These are phyloP conservation scores for Lathyrus oleraceus DNA, from an alignment of 306 rosid genomes.

Conservation along the genomic window DNA sequence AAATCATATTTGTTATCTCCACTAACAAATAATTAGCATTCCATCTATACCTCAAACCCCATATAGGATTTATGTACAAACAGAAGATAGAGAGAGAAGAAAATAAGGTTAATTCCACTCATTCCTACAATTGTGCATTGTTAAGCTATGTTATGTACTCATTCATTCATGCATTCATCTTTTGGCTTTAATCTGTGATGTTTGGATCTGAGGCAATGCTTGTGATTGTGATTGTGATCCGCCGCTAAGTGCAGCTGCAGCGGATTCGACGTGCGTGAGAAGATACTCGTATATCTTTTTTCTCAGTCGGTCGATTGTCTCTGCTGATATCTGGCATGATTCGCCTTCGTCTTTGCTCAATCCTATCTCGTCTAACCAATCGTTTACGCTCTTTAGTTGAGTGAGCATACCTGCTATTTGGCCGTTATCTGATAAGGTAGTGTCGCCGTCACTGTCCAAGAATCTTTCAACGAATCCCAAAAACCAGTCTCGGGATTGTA, in stretches of 20 bases:
- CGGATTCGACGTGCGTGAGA: conserved; percentile 91
- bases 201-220: conserved; percentile 44
- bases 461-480: conserved; percentile 81
- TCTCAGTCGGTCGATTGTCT: conserved; percentile 71
- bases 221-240: conserved; percentile 55
- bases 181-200: conserved; percentile 57
- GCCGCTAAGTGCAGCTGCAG: conserved; percentile 86
- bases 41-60: conserved; percentile 60
- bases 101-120: conserved; percentile 23
- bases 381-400: conserved; percentile 89
- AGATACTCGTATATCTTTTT: conserved; percentile 91
- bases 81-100: conserved; percentile 27
- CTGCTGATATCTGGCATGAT: conserved; percentile 48
- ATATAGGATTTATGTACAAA: conserved; percentile 58
- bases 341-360: conserved; percentile 53
- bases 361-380: conserved; percentile 81
- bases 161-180: conserved; percentile 43
- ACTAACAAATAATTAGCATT: conserved; percentile 42
- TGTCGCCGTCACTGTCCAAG: conserved; percentile 74
- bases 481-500: conserved; percentile 80
- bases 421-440: conserved; percentile 74
- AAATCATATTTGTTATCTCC: conserved; percentile 34
- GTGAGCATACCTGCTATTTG: conserved; percentile 91
- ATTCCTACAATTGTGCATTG: conserved; percentile 29
- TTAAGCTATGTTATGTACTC: conserved; percentile 31